Evolutionary conservation across 352 stramenopile species (phyloP), one percentile per base, ranked within the genome.

Genomic region (Pythium inflatum): DNA sequence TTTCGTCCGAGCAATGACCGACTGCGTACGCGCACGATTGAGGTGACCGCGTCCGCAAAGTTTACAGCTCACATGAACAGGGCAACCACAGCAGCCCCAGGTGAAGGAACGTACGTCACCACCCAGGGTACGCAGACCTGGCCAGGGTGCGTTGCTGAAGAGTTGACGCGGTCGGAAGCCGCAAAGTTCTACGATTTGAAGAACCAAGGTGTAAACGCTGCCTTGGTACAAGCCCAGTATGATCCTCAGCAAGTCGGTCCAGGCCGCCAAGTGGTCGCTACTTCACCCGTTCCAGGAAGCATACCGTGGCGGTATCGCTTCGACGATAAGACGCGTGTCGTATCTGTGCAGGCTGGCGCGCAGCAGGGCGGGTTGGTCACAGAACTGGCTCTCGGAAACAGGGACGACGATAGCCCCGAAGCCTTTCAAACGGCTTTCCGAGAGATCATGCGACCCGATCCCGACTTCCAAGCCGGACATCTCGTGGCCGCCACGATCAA

Each of bases 71-170:
- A 48, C 40, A 25, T 22, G 7, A 48, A n/a, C 34, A 8, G 14
- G 34, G 8, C 7, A 12, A 28, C 24, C 45, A 8, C 20, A 53
- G 45, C 45, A 28, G 20, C 45, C 24, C 20, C 20, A n/a, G 48
- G 48, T 24, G 12, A 56, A 56, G 50, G 50, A 40, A 58, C 50
- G 50, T 58, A 58, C 31, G 50, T 40, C 50, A 58, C n/a, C 5
- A 7, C 9, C 9, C 11, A 56, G 24, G 5, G 24, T 14, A 9
- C 48, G 28, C 9, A n/a, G n/a, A n/a, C n/a, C 5, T 36, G 28
- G 14, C 9, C 9, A 18, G 48, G 48, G 7, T 56, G 48, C 48
- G 9, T 56, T 4, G n/a, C n/a, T 5, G 31, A 18, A 5, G 8
- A 30, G 20, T 8, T 9, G 7, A 56, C 40, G 16, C 40, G 16